Base-by-base conservation (phyloP, 1,284 basidiomycete genomes). In the Sporisorium iseilematis-ciliati region DNA sequence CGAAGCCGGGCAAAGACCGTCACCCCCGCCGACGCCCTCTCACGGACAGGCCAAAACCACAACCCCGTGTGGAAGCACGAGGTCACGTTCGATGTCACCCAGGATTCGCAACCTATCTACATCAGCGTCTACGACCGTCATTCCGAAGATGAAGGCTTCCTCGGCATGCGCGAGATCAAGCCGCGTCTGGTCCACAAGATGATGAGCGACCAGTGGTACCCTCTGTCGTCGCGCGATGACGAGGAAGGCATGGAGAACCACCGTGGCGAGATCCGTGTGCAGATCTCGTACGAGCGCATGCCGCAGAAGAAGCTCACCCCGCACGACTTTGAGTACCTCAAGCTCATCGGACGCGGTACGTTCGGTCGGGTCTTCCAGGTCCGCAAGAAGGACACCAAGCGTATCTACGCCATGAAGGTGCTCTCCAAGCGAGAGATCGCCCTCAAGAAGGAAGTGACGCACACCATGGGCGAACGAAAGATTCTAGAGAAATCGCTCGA, bases 371-470 rank as follows among this genome's bases (percentile, higher is more conserved):
- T 99, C 23, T 99, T 98, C 89, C 97, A 99, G 87, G 96, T 99
- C 42, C 92, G 96, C 69, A 99, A 99, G 87, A 91, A 89, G 85
- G 96, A 99, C 87, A 99, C 97, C 48, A 93, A 94, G 86, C 93
- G 97, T 56, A 99, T 99, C 87, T 99, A 98, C 87, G 97, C 97
- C 59, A 99, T 99, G 96, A 99, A 99, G 86, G 93, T 99, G 53
- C 89, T 99, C 38, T 95, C 93, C 41, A 99, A 99, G 88, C 95
- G 94, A 87, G 97, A 99, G 86, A 99, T 99, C 81, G 91, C 98
- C 63, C 93, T 94, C 50, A 99, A 98, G 89, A 99, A 99, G 87
- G 97, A 99, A 86, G 95, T 99, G 43, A 95, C 95, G 7, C 97
- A 99, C 86, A 99, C 96, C 16, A 98, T 99, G 77, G 97, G 97